Conservation (phyloP, 1,284 basidiomycete species). For the Cryptococcus sp. region DNA sequence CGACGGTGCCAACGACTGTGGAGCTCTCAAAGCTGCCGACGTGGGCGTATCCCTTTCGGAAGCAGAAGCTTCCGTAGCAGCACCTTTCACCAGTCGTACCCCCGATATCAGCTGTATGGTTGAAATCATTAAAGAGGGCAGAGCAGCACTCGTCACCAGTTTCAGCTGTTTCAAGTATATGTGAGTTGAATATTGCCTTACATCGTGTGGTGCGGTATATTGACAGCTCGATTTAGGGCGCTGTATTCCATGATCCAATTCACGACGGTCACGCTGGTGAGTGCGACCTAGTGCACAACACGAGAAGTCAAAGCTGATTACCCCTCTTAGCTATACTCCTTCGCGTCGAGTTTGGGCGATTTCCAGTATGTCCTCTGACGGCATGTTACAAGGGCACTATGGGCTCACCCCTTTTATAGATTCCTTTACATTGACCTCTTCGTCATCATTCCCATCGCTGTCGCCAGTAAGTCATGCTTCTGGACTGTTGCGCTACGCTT, state of each 20-base stretch:
- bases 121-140: slow-evolving; percentile 93
- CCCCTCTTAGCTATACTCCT: slow-evolving; percentile 72
- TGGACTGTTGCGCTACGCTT: not conserved
- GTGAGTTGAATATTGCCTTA: slow-evolving; percentile 66
- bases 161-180: slow-evolving; percentile 99
- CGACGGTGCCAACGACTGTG: slow-evolving; percentile 98
- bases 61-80: slow-evolving; percentile 98
- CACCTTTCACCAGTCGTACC: slow-evolving; percentile 91
- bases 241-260: slow-evolving; percentile 59
- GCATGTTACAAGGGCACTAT: not conserved
- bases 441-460: slow-evolving; percentile 94
- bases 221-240: slow-evolving; percentile 29
- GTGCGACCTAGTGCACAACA: not conserved
- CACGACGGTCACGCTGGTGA: slow-evolving; percentile 64
- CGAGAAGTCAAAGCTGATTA: not conserved
- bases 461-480: slow-evolving; percentile 70
- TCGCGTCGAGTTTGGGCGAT: slow-evolving; percentile 93
- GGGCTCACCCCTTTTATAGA: slow-evolving; percentile 14
- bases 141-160: slow-evolving; percentile 92
- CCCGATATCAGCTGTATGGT: slow-evolving; percentile 96
- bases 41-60: slow-evolving; percentile 96
- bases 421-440: slow-evolving; percentile 96
- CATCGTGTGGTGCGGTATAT: slow-evolving; percentile 41
- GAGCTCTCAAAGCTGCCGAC: slow-evolving; percentile 96
- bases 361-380: slow-evolving; percentile 66